phyloP scores from a whole-genome alignment of 1,139 yeast species.

The Kurtzmaniella quercitrusa region DNA sequence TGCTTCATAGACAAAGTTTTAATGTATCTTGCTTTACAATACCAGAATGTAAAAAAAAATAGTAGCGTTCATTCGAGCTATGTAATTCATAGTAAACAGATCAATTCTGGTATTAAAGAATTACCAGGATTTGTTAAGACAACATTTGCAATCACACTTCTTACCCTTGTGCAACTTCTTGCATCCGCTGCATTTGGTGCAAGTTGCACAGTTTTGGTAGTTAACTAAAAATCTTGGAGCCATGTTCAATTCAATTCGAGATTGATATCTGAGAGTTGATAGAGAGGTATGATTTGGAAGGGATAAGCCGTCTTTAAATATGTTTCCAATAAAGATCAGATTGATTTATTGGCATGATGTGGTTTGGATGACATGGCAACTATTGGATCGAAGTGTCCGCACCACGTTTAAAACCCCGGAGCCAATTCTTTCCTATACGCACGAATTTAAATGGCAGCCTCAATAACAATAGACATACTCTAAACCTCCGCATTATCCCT shows the following conservation, averaged over 20 bases:
- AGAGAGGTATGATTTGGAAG: neutral
- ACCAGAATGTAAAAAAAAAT: too few relatives aligned
- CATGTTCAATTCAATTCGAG: neutral
- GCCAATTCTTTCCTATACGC: neutral
- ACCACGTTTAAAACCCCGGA: neutral
- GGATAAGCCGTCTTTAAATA: neutral
- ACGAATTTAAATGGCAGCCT: neutral
- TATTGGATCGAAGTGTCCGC: neutral
- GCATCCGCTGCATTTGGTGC: constrained; percentile 5
- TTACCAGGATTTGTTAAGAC: constrained; percentile 4
- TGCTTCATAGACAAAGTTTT: too few relatives aligned
- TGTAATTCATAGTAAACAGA: too few relatives aligned
- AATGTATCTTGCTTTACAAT: too few relatives aligned
- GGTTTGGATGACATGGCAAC: constrained; percentile 1
- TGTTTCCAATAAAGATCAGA: neutral
- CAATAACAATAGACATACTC: neutral
- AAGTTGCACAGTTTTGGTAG: constrained; percentile 4
- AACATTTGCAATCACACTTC: constrained; percentile 4
- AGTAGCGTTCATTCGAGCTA: neutral
- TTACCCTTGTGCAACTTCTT: constrained; percentile 2
- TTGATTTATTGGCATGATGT: neutral
- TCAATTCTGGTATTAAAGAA: too few relatives aligned
- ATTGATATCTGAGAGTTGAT: neutral
- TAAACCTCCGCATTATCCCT: neutral
- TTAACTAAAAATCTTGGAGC: constrained; percentile 3